A percentile compares a stretch with the other conserved stretches of the same genome.
Evolutionary conservation across 192 early-diverging fungal species (phyloP).

Genomic region (Pilaira anomala): DNA sequence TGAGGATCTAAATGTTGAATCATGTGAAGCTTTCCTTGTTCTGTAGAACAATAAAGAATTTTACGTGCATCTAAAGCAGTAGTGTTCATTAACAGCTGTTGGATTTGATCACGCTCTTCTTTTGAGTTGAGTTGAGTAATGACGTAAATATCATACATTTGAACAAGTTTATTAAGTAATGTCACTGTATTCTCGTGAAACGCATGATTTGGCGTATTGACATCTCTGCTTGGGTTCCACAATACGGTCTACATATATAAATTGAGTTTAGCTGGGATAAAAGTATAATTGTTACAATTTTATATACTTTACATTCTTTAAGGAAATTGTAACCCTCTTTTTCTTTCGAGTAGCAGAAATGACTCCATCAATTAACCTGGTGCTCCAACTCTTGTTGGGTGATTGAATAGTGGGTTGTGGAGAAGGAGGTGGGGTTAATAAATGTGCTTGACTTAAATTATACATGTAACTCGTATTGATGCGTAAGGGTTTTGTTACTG

Average conservation of each 20-base stretch:
- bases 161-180: slow-evolving; percentile 51
- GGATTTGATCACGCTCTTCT: slow-evolving; percentile 57
- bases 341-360: slow-evolving; percentile 32
- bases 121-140: slow-evolving; percentile 53
- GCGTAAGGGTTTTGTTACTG: no score
- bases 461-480: no score
- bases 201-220: slow-evolving; percentile 63
- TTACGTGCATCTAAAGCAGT: slow-evolving; percentile 53
- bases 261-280: neutral
- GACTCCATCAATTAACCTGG: slow-evolving; percentile 11
- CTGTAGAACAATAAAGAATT: slow-evolving; percentile 65
- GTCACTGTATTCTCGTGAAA: slow-evolving; percentile 59
- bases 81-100: slow-evolving; percentile 41
- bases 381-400: slow-evolving; percentile 1
- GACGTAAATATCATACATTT: slow-evolving; percentile 52
- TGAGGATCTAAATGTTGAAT: slow-evolving; percentile 62
- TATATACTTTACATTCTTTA: slow-evolving; percentile 52
- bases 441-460: no score
- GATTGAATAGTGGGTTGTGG: neutral
- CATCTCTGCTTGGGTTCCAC: slow-evolving; percentile 76
- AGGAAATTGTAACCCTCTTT: slow-evolving; percentile 54
- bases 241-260: slow-evolving; percentile 57
- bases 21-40: slow-evolving; percentile 62
- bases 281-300: neutral
- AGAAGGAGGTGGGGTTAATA: neutral